These are phyloP conservation scores for Ceratocystis harringtonii DNA, from an alignment of 2,329 filamentous ascomycete species.

Conservation along the genomic window DNA sequence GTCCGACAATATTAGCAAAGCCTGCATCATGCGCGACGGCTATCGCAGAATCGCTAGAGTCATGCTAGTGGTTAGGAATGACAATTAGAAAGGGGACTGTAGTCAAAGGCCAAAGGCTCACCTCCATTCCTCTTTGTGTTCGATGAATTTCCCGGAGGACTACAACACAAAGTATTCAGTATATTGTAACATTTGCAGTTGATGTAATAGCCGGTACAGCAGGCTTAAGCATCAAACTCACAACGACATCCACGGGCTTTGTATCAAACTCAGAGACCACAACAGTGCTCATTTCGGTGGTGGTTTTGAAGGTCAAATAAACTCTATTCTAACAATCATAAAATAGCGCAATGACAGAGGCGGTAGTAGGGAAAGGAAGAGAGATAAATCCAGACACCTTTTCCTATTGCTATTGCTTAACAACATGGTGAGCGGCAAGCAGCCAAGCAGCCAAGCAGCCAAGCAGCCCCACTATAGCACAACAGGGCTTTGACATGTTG, in stretches of 20 bases:
- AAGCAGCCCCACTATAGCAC: background rate
- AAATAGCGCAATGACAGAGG: too few species aligned
- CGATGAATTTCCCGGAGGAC: background rate
- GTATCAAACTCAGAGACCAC: background rate
- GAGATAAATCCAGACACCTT: background rate
- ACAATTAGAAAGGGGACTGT: background rate
- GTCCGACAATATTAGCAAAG: constrained; percentile 26
- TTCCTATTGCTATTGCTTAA: background rate
- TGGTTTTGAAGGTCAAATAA: too few species aligned
- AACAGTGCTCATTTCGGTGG: background rate
- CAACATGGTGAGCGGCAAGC: background rate
- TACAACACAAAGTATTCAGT: background rate
- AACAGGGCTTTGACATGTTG: background rate
- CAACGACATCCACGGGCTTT: background rate
- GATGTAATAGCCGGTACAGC: background rate
- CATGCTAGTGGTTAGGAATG: background rate
- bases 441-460: background rate
- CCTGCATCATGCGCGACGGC: constrained; percentile 27
- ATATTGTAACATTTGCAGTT: background rate
- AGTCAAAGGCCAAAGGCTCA: background rate
- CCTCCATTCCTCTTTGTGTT: background rate
- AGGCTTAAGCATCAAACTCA: constrained; percentile 1
- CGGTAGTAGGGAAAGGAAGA: background rate
- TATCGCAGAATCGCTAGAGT: constrained; percentile 19
- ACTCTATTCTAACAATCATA: too few species aligned